Conservation (phyloP, 2,329 filamentous ascomycete species). For the Magnaporthiopsis incrustans region DNA sequence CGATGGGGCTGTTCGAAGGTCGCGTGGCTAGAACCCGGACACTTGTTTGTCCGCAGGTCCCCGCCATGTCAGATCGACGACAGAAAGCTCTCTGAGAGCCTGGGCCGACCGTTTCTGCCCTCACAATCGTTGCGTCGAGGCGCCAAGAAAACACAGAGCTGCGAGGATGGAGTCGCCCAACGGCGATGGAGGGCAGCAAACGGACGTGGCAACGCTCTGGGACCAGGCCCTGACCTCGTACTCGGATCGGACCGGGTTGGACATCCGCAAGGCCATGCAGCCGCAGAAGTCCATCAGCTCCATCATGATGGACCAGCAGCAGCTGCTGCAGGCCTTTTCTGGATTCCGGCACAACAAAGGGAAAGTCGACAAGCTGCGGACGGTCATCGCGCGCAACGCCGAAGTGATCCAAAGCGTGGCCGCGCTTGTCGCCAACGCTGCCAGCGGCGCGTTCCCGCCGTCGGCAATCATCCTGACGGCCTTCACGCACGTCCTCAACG, state of each 20-base stretch:
- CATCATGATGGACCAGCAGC: conserved; percentile 3
- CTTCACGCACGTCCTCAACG: conserved; percentile 23
- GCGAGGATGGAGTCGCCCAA: not conserved
- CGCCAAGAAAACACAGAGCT: not conserved
- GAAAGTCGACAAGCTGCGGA: conserved; percentile 24
- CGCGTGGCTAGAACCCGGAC: too few relatives aligned
- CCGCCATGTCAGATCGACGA: too few relatives aligned
- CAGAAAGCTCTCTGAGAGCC: too few relatives aligned
- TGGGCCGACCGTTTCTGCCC: not conserved
- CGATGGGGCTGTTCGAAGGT: too few relatives aligned
- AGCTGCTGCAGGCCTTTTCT: conserved; percentile 16
- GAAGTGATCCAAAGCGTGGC: conserved; percentile 22
- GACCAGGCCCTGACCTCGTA: not conserved
- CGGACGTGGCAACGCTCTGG: conserved; percentile 1
- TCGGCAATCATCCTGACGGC: conserved; percentile 25
- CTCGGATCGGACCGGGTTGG: not conserved
- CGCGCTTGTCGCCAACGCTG: conserved; percentile 21
- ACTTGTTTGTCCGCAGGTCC: too few relatives aligned
- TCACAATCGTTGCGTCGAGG: not conserved
- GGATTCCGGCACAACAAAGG: conserved; percentile 25
- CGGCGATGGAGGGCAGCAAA: not conserved
- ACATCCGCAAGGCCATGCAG: not conserved
- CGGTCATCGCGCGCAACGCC: conserved; percentile 20
- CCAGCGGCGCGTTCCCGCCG: conserved; percentile 23
- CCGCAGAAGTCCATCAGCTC: conserved; percentile 18